Base-by-base conservation (phyloP, 2,329 filamentous ascomycete species). In the Septoria petroselini region DNA sequence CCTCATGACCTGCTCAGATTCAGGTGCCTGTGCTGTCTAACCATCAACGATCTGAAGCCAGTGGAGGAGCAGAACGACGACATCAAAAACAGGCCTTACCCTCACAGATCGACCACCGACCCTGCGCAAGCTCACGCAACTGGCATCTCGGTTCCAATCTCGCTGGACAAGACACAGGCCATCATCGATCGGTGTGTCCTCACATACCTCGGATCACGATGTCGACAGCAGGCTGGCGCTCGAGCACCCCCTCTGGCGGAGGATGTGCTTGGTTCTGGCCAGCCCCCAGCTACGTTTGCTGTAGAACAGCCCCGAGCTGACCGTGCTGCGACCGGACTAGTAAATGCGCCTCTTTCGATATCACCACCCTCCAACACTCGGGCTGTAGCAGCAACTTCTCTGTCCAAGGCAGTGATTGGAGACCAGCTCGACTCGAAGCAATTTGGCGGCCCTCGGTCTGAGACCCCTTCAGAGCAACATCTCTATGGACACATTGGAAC, bases 1-100 rank as follows among this genome's bases (percentile, higher is more conserved):
- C 88, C 88, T 1, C 80, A 78, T 54, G 80, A 84, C 45, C 71
- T 90, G 54, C 79, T 79, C 29, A 80, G 85, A 30, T 95, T 93
- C 68, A 80, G 88, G 60, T 95, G 90, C 68, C 86, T 86, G 34
- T 85, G 88, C 47, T 95, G 90, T 68, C 73, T 87, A 62, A 93
- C 86, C 14, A 83, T 95, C 65, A 95, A 94, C 65, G 89, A 95
- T 65, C 69, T 95, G 44, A 61, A 62, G 48, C 57, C 67, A 59
- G 60, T 56, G 19, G 50, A 48, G 47, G 55, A 62, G 48, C 48
- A 58, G 53, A 43, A 50, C 38, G 52, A 58, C 33, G 53, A 50
- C 37, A 52, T 53, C 42, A 53, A 53, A 44, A 55, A 52, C 41
- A 31, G 48, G 40, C 52, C 53, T 17, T 42, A 50, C 30, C 50